Base-by-base conservation (phyloP, 176 grass and related monocot genomes). In the Zizania latifolia region DNA sequence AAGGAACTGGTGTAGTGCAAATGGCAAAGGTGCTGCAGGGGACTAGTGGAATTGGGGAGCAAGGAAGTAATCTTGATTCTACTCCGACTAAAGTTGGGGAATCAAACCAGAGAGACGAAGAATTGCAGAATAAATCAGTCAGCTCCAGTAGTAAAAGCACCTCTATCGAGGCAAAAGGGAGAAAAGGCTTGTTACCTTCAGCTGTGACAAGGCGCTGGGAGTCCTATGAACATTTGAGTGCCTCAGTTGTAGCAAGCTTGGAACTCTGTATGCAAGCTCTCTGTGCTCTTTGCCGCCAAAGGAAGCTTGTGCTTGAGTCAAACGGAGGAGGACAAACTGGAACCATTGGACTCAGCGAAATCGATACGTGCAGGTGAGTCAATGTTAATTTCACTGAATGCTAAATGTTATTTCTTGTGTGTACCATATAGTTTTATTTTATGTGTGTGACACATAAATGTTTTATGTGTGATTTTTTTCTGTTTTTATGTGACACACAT, bases 211-310 rank as follows among this genome's bases (percentile, higher is more conserved):
- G 23, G n/a, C 0, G 31, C 4, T 85, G 83, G 83, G 24, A 39
- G 14, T 39, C 29, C 22, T 51, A 36, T 31, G 15, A 0, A 10
- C 35, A 23, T 39, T 1, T 85, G 17, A 0, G 21, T 60, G 1
- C 0, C 8, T 81, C 84, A 81, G 36, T 68, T 14, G 1, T 44
- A 4, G 12, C 1, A 10, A 29, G 63, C 8, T 19, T 29, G 27
- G 64, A 71, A 11, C 0, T 86, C 11, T 17, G 2, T 24, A 77
- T 82, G 57, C 44, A 82, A 65, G 84, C 72, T 81, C 5, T 41
- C 0, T 81, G 84, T 71, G 72, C 78, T 64, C 84, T 86, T 64
- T 45, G 57, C 57, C 72, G 65, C 29, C 71, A 63, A 70, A 54
- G 48, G 37, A 86, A 46, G 10, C 31, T 77, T 37, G 4, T 22